Evolutionary conservation across 441 rosid genomes (phyloP).

Genomic region (Gossypium lobatum): DNA sequence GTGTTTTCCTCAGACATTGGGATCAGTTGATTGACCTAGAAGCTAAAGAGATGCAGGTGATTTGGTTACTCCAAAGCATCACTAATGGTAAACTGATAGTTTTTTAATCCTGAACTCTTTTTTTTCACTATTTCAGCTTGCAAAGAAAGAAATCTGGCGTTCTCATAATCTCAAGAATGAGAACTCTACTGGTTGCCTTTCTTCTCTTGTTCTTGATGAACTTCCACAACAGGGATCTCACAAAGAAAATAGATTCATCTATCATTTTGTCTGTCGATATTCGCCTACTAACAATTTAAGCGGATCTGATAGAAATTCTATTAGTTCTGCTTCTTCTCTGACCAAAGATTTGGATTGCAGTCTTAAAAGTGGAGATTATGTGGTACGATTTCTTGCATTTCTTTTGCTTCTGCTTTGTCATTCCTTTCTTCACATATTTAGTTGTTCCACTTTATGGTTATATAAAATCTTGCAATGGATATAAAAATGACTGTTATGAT

Average conservation of each 20-base stretch:
- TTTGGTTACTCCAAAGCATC: conserved; percentile 13
- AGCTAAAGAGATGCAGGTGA: conserved; percentile 85
- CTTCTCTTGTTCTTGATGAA: conserved; percentile 77
- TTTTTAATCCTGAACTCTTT: conserved; percentile 15
- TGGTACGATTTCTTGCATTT: conserved; percentile 42
- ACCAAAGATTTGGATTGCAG: conserved; percentile 48
- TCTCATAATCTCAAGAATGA: conserved; percentile 40
- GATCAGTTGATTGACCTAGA: conserved; percentile 82
- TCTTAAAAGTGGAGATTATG: conserved; percentile 81
- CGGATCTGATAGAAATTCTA: conserved; percentile 35
- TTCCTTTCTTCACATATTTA: background rate
- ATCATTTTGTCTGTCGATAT: conserved; percentile 60
- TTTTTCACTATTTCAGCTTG: conserved; percentile 43
- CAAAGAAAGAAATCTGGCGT: conserved; percentile 52
- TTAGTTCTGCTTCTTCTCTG: conserved; percentile 26
- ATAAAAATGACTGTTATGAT: background rate
- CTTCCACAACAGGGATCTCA: conserved; percentile 39
- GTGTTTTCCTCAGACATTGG: conserved; percentile 70
- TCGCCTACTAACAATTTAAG: conserved; percentile 22
- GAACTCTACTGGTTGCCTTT: conserved; percentile 43
- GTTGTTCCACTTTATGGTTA: background rate
- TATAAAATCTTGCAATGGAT: background rate
- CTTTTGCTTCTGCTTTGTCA: conserved; percentile 7
- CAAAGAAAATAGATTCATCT: conserved; percentile 57
- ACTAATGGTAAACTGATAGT: conserved; percentile 9